These are phyloP conservation scores for Teratosphaeria epicoccoides DNA, from an alignment of 2,329 filamentous ascomycete genomes.

Conservation along the genomic window DNA sequence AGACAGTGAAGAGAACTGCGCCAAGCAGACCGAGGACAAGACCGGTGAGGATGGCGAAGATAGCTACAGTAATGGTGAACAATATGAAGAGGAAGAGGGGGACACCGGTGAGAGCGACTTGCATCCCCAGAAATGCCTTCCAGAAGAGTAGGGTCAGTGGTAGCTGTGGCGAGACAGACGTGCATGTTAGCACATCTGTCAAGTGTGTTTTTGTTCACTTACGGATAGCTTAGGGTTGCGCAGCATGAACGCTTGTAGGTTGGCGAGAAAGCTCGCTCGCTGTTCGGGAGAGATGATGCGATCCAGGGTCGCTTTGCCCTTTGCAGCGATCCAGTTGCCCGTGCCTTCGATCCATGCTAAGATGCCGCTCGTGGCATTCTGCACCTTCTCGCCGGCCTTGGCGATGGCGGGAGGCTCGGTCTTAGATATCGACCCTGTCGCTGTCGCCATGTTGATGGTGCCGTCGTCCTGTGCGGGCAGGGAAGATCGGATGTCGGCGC, in stretches of 20 bases:
- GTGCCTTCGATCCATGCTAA: conserved; percentile 20
- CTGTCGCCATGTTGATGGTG: conserved; percentile 6
- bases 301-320: conserved; percentile 35
- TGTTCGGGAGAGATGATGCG: conserved; percentile 49
- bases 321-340: conserved; percentile 17
- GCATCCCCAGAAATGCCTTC: conserved; percentile 57
- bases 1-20: conserved; percentile 51
- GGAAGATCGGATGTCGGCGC: conserved; percentile 12
- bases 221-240: conserved; percentile 61
- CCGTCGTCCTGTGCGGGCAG: not conserved
- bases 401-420: not conserved
- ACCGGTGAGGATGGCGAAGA: conserved; percentile 52
- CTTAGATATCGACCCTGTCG: not conserved
- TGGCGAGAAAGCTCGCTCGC: conserved; percentile 47
- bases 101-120: conserved; percentile 54
- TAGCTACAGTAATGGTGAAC: conserved; percentile 52
- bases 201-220: conserved; percentile 23
- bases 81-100: conserved; percentile 58
- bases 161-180: not conserved
- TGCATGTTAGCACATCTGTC: not conserved
- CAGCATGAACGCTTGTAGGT: conserved; percentile 45
- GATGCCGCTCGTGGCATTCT: conserved; percentile 18
- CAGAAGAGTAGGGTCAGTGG: conserved; percentile 6
- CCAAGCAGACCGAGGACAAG: conserved; percentile 42
- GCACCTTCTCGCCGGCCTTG: conserved; percentile 12